phyloP scores from a whole-genome alignment of 495 filamentous ascomycete genomes.

The Talaromyces wortmannii region DNA sequence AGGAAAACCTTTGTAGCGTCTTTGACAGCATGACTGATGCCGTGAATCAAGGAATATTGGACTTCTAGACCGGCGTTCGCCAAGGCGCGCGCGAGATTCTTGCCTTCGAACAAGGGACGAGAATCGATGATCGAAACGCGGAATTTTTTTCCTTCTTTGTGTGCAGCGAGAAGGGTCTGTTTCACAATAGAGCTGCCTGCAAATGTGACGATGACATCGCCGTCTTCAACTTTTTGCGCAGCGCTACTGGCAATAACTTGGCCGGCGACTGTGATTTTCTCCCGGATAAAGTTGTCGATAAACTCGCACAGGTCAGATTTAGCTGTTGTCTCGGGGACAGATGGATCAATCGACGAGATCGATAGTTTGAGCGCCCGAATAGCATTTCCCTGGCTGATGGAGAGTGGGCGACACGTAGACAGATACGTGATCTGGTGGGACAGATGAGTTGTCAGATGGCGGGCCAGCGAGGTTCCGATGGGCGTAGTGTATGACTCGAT shows the following conservation, averaged over 20 bases:
- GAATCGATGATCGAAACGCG: slow-evolving; percentile 80
- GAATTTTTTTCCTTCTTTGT: slow-evolving; percentile 63
- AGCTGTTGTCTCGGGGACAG: slow-evolving; percentile 67
- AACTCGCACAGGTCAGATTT: slow-evolving; percentile 68
- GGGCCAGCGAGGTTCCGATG: slow-evolving; percentile 68
- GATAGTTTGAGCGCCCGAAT: slow-evolving; percentile 89
- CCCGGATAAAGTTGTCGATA: slow-evolving; percentile 86
- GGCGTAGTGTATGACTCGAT: slow-evolving; percentile 91
- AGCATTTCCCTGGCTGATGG: slow-evolving; percentile 90
- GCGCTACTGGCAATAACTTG: slow-evolving; percentile 74
- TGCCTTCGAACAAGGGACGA: slow-evolving; percentile 73
- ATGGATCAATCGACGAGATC: slow-evolving; percentile 79
- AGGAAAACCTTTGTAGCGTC: slow-evolving; percentile 76
- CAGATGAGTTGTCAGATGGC: slow-evolving; percentile 88
- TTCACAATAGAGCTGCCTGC: slow-evolving; percentile 84
- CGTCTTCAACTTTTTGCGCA: slow-evolving; percentile 63
- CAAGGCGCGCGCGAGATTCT: slow-evolving; percentile 62
- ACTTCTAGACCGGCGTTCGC: slow-evolving; percentile 63
- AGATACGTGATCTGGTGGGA: slow-evolving; percentile 94
- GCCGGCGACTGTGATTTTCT: slow-evolving; percentile 82
- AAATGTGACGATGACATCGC: slow-evolving; percentile 81
- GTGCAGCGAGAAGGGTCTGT: slow-evolving; percentile 67
- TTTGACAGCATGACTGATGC: slow-evolving; percentile 62
- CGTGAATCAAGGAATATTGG: slow-evolving; percentile 73
- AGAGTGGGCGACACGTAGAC: slow-evolving; percentile 84